Base-by-base conservation (phyloP, 78 protist species). In the Speleostelium caveatum region DNA sequence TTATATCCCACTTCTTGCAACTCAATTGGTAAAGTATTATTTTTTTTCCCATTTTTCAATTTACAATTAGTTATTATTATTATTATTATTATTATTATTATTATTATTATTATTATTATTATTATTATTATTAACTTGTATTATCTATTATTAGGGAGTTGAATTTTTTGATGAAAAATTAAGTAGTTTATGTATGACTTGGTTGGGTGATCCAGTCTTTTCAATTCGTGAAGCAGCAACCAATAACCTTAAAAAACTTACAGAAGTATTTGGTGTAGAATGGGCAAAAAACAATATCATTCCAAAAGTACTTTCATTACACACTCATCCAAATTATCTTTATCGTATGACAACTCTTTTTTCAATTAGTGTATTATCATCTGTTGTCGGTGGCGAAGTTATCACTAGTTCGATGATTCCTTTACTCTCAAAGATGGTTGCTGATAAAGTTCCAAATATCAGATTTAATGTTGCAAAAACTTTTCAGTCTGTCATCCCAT, bases 391-490 rank as follows among this genome's bases (percentile, higher is more conserved):
- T 21, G 33, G 75, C 12, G 97, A 88, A 35, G 49, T 78, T 2
- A 56, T 97, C 30, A 1, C 45, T 3, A 4, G 51, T 10, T 22
- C 60, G 2, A 55, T 97, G 89, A 74, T 96, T 38, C 98, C 97
- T 4, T 77, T 94, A 12, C 86, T 78, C 19, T 7, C 85, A 32
- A 22, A 53, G 30, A 28, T 97, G 93, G 94, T 80, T 6, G 2
- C 24, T 16, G 99, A 97, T 61, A 30, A 88, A 21, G 99, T 98
- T 7, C 96, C 99, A 67, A 98, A 98, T 74, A 86, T 98, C 5
- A 86, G 99, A 72, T 98, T 98, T 89, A 98, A 97, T 86, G 98
- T 83, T 16, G 97, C 97, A 45, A 96, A 94, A 66, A 86, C 96
- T 14, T 93, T 98, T 53, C 86, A 60, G 55, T 26, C 26, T 53